Percentiles rank a stretch among this genome's conserved stretches.
phyloP scores from a whole-genome alignment of 768 basidiomycete species.

The Flagelloscypha sp. region DNA sequence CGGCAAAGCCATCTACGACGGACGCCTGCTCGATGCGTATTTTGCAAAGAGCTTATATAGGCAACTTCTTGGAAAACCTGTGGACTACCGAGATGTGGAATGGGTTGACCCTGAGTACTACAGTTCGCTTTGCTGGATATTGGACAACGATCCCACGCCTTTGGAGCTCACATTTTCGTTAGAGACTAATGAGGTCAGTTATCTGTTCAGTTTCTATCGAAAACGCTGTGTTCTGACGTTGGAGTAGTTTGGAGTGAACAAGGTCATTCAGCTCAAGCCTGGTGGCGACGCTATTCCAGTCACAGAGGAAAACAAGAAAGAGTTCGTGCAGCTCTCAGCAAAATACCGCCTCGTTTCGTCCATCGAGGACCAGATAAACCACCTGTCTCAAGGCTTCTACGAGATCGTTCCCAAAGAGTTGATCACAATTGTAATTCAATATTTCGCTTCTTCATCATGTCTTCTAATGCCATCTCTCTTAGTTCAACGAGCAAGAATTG shows the following conservation, averaged over 20 bases:
- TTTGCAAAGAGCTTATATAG: constrained; percentile 96
- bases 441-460: constrained; percentile 4
- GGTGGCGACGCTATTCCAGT: constrained; percentile 79
- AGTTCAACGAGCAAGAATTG: constrained; percentile 94
- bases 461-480: constrained; percentile 7
- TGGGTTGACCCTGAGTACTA: constrained; percentile 99
- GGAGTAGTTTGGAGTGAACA: constrained; percentile 78
- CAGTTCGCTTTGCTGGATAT: constrained; percentile 95
- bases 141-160: constrained; percentile 87
- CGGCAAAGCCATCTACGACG: constrained; percentile 96
- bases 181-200: constrained; percentile 84
- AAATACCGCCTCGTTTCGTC: constrained; percentile 90
- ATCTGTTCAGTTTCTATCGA: constrained; percentile 2
- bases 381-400: constrained; percentile 85
- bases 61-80: constrained; percentile 87
- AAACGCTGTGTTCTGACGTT: constrained; percentile 8
- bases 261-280: constrained; percentile 80
- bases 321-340: constrained; percentile 93
- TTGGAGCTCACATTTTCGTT: constrained; percentile 91
- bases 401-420: constrained; percentile 97
- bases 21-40: constrained; percentile 92
- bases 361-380: constrained; percentile 93
- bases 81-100: constrained; percentile 94
- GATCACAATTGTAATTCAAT: constrained; percentile 70
- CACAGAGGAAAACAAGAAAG: constrained; percentile 92